phyloP scores from a whole-genome alignment of 805 yeast genomes.

The Myxozyma nipponensis region DNA sequence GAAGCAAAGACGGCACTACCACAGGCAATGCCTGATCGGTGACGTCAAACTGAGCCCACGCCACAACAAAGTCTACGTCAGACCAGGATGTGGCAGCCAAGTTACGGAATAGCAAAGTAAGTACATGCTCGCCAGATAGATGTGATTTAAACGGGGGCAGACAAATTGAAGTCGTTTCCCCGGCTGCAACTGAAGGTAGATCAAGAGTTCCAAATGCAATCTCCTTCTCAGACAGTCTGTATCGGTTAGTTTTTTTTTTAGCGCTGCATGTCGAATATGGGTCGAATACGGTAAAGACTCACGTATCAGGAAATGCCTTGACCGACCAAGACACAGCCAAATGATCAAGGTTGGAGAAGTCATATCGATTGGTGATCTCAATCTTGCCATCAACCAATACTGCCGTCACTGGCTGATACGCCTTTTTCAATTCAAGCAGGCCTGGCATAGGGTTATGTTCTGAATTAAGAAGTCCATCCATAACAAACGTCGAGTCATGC shows the following conservation, averaged over 20 bases:
- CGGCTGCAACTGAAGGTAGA: neutral
- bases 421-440: constrained; percentile 35
- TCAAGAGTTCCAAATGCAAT: constrained; percentile 1
- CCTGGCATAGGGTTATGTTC: constrained; percentile 39
- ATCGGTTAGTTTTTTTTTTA: too few species aligned
- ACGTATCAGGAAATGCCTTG: neutral
- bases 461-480: constrained; percentile 39
- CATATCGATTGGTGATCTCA: constrained; percentile 28
- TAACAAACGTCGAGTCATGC: constrained; percentile 39
- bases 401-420: constrained; percentile 34
- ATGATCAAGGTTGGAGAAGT: constrained; percentile 28
- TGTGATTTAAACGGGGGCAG: neutral
- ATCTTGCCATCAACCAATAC: constrained; percentile 5
- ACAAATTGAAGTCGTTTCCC: neutral
- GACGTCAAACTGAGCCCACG: constrained; percentile 30
- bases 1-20: neutral
- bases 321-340: neutral
- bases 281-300: constrained; percentile 23
- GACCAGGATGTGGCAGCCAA: constrained; percentile 21
- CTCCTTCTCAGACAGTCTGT: too few species aligned
- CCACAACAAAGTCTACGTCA: constrained; percentile 28
- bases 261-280: neutral
- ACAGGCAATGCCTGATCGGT: neutral
- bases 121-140: neutral
- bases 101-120: constrained; percentile 15